Percentiles rank a stretch among this genome's conserved stretches.
Evolutionary conservation across 148 eudicot species (phyloP).

Genomic region (Gaultheria prostrata): DNA sequence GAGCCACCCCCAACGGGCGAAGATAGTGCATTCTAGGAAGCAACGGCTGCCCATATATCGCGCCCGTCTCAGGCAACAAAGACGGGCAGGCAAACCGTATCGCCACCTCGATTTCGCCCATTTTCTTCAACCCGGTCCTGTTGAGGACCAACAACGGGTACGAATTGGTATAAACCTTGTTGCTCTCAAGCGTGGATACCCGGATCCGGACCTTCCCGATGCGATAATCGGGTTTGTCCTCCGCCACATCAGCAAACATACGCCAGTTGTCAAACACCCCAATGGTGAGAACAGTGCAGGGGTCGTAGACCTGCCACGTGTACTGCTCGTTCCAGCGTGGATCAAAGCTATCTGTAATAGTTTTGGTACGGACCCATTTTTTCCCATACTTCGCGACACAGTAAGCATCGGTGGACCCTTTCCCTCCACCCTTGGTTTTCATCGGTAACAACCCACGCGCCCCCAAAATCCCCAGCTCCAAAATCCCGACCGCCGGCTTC

Average conservation of each 20-base stretch:
- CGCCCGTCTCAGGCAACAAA: slow-evolving; percentile 77
- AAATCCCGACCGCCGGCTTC: slow-evolving; percentile 78
- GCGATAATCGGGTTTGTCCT: slow-evolving; percentile 68
- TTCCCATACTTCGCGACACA: slow-evolving; percentile 97
- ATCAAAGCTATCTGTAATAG: slow-evolving; percentile 70
- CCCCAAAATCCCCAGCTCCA: slow-evolving; percentile 91
- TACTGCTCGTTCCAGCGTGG: slow-evolving; percentile 99
- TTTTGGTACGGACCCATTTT: slow-evolving; percentile 92
- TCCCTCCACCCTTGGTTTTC: slow-evolving; percentile 73
- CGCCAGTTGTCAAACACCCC: slow-evolving; percentile 96
- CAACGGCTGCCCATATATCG: slow-evolving; percentile 77
- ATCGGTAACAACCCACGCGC: slow-evolving; percentile 83
- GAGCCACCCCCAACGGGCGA: slow-evolving; percentile 88
- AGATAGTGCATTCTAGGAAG: slow-evolving; percentile 91
- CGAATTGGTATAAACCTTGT: slow-evolving; percentile 77
- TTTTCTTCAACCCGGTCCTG: slow-evolving; percentile 71
- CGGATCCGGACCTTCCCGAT: slow-evolving; percentile 86
- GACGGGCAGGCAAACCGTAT: slow-evolving; percentile 81
- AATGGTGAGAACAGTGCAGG: slow-evolving; percentile 84
- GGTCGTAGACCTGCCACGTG: slow-evolving; percentile 98
- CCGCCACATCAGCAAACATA: slow-evolving; percentile 51
- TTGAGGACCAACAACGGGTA: slow-evolving; percentile 71
- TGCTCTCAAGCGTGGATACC: slow-evolving; percentile 84
- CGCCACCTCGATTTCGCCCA: slow-evolving; percentile 93
- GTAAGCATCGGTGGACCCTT: slow-evolving; percentile 93